Evolutionary conservation across 2,329 filamentous ascomycete genomes (phyloP).

Genomic region (Fusarium stilboides): DNA sequence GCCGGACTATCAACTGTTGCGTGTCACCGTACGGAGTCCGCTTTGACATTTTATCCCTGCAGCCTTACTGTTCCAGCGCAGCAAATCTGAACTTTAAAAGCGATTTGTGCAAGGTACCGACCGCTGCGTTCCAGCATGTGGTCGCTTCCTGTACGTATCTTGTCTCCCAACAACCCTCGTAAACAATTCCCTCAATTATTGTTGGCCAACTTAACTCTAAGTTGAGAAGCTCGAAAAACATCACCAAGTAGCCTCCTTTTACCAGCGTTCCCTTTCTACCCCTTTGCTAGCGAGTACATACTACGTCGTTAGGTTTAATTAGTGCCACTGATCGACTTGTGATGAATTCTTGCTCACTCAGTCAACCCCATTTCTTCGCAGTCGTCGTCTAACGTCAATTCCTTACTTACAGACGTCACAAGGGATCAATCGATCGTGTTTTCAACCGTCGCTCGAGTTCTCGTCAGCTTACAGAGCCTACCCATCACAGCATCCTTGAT

Average conservation of each 20-base stretch:
- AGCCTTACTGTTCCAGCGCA: background rate
- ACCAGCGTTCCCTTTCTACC: background rate
- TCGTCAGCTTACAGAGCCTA: background rate
- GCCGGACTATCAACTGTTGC: constrained; percentile 22
- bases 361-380: background rate
- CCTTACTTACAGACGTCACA: background rate
- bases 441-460: background rate
- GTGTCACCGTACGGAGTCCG: background rate
- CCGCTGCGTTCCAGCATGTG: no score
- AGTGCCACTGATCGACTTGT: background rate
- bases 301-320: background rate
- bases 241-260: background rate
- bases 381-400: background rate
- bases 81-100: constrained; percentile 1
- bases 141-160: no score
- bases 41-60: background rate
- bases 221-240: background rate
- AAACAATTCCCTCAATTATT: constrained; percentile 15
- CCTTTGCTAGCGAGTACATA: no score
- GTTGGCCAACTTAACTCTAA: background rate
- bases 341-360: background rate
- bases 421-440: background rate
- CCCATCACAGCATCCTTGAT: background rate
- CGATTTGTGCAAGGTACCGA: background rate
- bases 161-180: background rate